These are phyloP conservation scores for Corinectria fuckeliana DNA, from an alignment of 2,329 filamentous ascomycete genomes.

Conservation along the genomic window DNA sequence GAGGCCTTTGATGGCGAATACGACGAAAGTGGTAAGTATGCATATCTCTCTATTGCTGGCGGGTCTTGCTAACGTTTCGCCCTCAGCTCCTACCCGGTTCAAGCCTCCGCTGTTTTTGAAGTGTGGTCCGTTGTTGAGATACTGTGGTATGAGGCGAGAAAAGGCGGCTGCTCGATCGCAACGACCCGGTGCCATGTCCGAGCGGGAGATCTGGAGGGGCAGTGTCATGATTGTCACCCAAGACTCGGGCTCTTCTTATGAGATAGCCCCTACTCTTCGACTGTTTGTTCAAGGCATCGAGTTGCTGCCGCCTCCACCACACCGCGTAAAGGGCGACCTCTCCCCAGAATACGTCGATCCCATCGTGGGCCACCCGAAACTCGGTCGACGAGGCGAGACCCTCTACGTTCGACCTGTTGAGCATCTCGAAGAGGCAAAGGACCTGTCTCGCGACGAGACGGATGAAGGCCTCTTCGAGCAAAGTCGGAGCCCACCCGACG, in stretches of 20 bases:
- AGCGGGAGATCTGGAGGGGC: conserved; percentile 88
- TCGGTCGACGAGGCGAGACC: conserved; percentile 83
- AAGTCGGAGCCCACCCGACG: conserved; percentile 60
- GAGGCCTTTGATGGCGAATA: conserved; percentile 72
- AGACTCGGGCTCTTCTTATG: conserved; percentile 83
- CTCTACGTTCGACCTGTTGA: conserved; percentile 91
- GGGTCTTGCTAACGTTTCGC: conserved; percentile 19
- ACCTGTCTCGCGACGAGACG: conserved; percentile 80
- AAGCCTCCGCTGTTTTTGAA: conserved; percentile 84
- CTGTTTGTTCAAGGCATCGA: conserved; percentile 89
- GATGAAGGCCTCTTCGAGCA: conserved; percentile 84
- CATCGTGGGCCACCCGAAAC: conserved; percentile 83
- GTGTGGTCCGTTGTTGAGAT: conserved; percentile 89
- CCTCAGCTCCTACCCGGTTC: conserved; percentile 71
- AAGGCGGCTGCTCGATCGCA: conserved; percentile 46
- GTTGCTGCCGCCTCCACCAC: conserved; percentile 78
- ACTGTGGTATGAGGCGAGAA: conserved; percentile 81
- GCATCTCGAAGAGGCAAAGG: conserved; percentile 77
- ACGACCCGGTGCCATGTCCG: conserved; percentile 42
- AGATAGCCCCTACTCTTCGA: conserved; percentile 77
- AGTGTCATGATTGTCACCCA: conserved; percentile 95
- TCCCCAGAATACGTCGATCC: conserved; percentile 88
- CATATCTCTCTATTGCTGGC: not conserved
- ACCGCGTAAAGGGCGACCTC: conserved; percentile 69
- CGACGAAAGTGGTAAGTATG: conserved; percentile 64